Conservation (phyloP, 2,329 filamentous ascomycete genomes). For the Xylariaceae sp. region DNA sequence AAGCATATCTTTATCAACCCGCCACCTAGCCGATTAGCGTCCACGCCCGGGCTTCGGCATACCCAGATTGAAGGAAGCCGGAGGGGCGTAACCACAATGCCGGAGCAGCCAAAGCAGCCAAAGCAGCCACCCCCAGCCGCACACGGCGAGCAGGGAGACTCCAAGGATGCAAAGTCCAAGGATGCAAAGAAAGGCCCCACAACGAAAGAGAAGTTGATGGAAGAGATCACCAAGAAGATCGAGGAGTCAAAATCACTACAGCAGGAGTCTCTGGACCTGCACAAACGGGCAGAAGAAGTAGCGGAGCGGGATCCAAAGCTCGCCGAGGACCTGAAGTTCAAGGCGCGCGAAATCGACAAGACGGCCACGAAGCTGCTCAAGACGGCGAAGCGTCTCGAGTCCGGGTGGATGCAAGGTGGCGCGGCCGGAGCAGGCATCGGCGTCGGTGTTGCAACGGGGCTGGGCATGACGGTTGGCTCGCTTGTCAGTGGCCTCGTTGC, state of each 20-base stretch:
- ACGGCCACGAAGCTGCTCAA: constrained; percentile 29
- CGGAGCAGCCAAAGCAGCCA: constrained; percentile 6
- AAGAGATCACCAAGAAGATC: constrained; percentile 29
- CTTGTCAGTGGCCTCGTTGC: constrained; percentile 29
- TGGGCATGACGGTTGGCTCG: constrained; percentile 29
- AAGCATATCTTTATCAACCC: too few species aligned
- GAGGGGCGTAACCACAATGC: neutral
- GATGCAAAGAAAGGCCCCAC: constrained; percentile 18
- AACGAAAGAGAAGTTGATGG: constrained; percentile 29
- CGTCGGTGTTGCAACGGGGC: constrained; percentile 29
- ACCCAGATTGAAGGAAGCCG: too few species aligned
- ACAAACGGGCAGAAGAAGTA: constrained; percentile 25
- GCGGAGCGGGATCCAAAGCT: constrained; percentile 20
- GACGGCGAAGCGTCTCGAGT: constrained; percentile 29
- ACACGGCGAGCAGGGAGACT: constrained; percentile 1
- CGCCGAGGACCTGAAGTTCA: constrained; percentile 26
- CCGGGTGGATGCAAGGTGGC: constrained; percentile 31
- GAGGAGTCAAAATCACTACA: constrained; percentile 30
- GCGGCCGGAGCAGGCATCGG: constrained; percentile 31
- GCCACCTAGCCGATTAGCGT: too few species aligned
- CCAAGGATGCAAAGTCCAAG: constrained; percentile 5
- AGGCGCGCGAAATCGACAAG: constrained; percentile 28
- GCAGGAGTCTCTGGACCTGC: constrained; percentile 25
- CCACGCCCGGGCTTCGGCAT: too few species aligned
- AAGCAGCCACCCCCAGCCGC: neutral